Evolutionary conservation across 169 alveolate genomes (phyloP), one percentile per base, ranked within the genome.

Genomic region (Plasmodium gonderi): DNA sequence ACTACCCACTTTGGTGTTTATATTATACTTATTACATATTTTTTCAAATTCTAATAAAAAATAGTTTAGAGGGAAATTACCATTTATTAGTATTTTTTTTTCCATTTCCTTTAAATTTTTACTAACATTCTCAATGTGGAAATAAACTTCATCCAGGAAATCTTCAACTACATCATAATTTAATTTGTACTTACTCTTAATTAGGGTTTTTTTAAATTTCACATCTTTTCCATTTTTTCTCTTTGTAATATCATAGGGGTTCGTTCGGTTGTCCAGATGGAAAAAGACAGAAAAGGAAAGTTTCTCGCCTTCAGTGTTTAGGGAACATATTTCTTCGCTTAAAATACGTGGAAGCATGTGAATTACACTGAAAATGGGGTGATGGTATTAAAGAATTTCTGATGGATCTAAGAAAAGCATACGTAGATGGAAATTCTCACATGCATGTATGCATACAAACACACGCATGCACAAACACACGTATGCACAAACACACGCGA

Each of bases 301-400:
- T 85, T 98, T 95, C 49, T 96, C 98, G 29, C 95, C 97, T 64
- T 93, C 91, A 2, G 97, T 97, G 92, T 96, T 95, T 33, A 98
- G 92, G 47, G 98, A 96, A 79, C 99, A 98, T 1, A 97, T 81
- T 33, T 96, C 95, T 92, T 97, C 98, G 90, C 98, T 96, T 54
- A 98, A 91, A n/a, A 96, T 80, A 69, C 96, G 64, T 3, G 99
- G 98, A 38, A 98, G 95, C 99, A 98, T 97, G 17, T 98, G 94
- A 11, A 90, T 12, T 2, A 90, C 94, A 75, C 93, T 87, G 36
- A 17, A 87, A 75, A 29, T 60, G 78, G 54, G 3, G 20, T 3
- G 7, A 40, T 1, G 49, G n/a, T n/a, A n/a, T n/a, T n/a, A n/a
- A n/a, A n/a, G n/a, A n/a, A n/a, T n/a, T n/a, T n/a, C n/a, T n/a